Percentiles rank a stretch among this genome's conserved stretches.
phyloP scores from a whole-genome alignment of 176 grass and related monocot genomes.

The Themeda triandra region DNA sequence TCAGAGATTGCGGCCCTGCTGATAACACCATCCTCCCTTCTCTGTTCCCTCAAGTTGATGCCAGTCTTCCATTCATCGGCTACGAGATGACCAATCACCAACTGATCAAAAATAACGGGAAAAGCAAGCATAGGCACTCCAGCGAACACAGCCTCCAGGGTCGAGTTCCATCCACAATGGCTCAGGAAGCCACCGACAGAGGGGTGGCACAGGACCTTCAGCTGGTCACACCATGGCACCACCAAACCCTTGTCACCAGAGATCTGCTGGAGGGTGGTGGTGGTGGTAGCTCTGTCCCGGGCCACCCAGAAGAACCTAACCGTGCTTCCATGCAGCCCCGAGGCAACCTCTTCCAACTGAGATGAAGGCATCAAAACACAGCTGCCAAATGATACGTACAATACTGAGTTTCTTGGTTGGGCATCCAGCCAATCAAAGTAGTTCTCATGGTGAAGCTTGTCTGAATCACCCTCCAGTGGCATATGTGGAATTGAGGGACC shows the following conservation, averaged over 20 bases:
- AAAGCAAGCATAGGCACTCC: constrained; percentile 57
- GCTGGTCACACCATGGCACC: constrained; percentile 73
- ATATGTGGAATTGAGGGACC: constrained; percentile 42
- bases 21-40: constrained; percentile 10
- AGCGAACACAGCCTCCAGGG: constrained; percentile 39
- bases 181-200: constrained; percentile 69
- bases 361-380: constrained; percentile 21
- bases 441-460: neutral
- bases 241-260: constrained; percentile 41
- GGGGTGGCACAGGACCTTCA: constrained; percentile 51
- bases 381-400: constrained; percentile 81
- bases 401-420: constrained; percentile 41
- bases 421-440: constrained; percentile 45
- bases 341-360: constrained; percentile 54
- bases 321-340: constrained; percentile 30
- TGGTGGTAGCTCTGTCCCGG: constrained; percentile 28
- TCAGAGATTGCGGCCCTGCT: constrained; percentile 26
- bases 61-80: constrained; percentile 59
- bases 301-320: constrained; percentile 59
- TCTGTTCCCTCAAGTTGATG: constrained; percentile 42
- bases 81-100: constrained; percentile 36
- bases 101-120: constrained; percentile 63
- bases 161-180: constrained; percentile 81
- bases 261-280: neutral
- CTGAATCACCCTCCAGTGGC: neutral